Evolutionary conservation across 768 basidiomycete genomes (phyloP).

Genomic region (Fomitopsis pulvina): DNA sequence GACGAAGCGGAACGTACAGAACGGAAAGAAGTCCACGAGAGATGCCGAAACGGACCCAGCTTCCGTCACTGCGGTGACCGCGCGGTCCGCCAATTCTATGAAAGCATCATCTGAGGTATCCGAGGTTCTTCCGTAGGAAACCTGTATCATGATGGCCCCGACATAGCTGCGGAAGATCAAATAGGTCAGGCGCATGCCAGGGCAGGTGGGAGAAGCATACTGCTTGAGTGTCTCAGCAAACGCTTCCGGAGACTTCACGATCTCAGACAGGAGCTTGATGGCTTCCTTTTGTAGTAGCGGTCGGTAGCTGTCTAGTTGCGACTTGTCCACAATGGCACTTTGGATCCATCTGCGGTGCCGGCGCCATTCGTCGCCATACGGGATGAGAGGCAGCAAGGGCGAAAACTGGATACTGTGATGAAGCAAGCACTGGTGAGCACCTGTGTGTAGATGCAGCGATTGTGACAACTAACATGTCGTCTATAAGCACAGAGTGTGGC

Average conservation of each 20-base stretch:
- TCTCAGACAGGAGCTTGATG: constrained; percentile 17
- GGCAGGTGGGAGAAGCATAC: constrained; percentile 3
- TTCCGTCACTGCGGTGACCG: constrained; percentile 5
- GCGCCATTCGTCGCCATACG: not conserved
- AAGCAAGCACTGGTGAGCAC: constrained; percentile 19
- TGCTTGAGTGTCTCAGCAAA: constrained; percentile 6
- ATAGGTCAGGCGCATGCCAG: not conserved
- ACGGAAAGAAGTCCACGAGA: constrained; percentile 18
- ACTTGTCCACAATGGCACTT: constrained; percentile 1
- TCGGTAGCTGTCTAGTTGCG: constrained; percentile 12
- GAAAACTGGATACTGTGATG: constrained; percentile 19
- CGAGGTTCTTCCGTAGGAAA: constrained; percentile 27
- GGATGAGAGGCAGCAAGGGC: constrained; percentile 11
- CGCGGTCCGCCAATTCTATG: constrained; percentile 14
- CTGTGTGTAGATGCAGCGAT: constrained; percentile 8
- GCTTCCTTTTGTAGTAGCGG: constrained; percentile 22
- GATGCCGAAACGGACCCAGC: constrained; percentile 11
- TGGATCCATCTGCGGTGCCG: constrained; percentile 2
- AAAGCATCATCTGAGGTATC: constrained; percentile 22
- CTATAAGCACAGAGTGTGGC: too few species aligned
- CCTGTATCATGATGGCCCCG: constrained; percentile 24
- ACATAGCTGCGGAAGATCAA: constrained; percentile 17
- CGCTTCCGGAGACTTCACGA: constrained; percentile 22
- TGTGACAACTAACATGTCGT: too few species aligned
- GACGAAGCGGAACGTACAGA: constrained; percentile 7